phyloP scores from a whole-genome alignment of 2,329 filamentous ascomycete genomes.

The Mollisia scopiformis region DNA sequence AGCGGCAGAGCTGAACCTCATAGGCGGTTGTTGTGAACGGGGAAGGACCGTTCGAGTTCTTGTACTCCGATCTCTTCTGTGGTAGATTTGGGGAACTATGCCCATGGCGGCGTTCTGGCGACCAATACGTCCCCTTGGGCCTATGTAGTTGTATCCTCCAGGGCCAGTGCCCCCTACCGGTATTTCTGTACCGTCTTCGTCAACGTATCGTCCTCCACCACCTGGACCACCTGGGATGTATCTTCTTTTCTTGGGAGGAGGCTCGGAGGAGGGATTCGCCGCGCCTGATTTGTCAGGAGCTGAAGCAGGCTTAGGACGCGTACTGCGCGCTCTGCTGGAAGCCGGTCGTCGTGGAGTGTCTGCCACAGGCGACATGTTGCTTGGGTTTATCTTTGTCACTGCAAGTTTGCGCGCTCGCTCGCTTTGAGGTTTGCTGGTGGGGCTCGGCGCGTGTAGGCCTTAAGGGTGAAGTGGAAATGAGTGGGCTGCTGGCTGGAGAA shows the following conservation, averaged over 20 bases:
- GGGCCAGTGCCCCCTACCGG: slow-evolving; percentile 52
- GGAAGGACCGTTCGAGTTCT: slow-evolving; percentile 55
- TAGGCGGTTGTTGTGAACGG: slow-evolving; percentile 52
- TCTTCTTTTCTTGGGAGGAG: slow-evolving; percentile 66
- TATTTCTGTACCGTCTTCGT: slow-evolving; percentile 67
- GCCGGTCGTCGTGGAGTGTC: slow-evolving; percentile 31
- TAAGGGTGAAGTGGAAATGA: slow-evolving; percentile 22
- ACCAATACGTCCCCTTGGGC: slow-evolving; percentile 55
- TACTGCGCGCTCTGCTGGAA: slow-evolving; percentile 28
- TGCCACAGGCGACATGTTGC: slow-evolving; percentile 29
- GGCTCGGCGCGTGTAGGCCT: slow-evolving; percentile 23
- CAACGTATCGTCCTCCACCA: slow-evolving; percentile 82
- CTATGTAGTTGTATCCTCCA: slow-evolving; percentile 52
- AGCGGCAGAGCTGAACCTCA: slow-evolving; percentile 47
- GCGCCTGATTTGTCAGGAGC: slow-evolving; percentile 29
- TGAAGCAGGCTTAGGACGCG: slow-evolving; percentile 30
- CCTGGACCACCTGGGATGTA: slow-evolving; percentile 88
- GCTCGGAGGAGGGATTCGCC: slow-evolving; percentile 31
- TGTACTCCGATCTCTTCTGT: slow-evolving; percentile 56
- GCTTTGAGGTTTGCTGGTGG: slow-evolving; percentile 11
- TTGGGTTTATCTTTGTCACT: slow-evolving; percentile 6
- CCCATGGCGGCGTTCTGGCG: slow-evolving; percentile 51
- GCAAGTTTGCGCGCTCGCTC: slow-evolving; percentile 2
- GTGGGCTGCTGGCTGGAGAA: slow-evolving; percentile 15
- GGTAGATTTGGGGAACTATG: slow-evolving; percentile 48